A percentile compares a stretch with the other conserved stretches of the same genome.
These are phyloP conservation scores for Annona cherimola DNA, from an alignment of 164 flowering plant species.

Conservation along the genomic window DNA sequence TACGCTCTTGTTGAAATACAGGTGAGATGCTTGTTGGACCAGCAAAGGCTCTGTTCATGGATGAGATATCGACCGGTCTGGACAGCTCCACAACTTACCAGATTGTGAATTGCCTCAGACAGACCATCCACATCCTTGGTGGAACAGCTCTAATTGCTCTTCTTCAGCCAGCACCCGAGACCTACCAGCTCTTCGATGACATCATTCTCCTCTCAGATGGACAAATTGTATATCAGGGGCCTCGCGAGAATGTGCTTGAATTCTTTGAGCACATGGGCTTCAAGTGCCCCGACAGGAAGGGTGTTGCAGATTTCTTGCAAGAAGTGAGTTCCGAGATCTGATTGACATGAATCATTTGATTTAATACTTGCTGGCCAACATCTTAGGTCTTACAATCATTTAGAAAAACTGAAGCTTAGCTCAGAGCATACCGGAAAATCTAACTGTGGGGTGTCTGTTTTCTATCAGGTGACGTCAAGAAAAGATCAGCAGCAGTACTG, in stretches of 20 bases:
- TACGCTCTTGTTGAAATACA: constrained; percentile 6
- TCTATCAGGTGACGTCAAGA: constrained; percentile 50
- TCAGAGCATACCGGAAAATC: background rate
- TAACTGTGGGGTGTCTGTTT: background rate
- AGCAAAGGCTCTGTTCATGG: constrained; percentile 53
- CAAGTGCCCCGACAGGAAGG: constrained; percentile 54
- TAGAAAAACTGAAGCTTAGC: background rate
- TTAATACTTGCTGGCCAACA: background rate
- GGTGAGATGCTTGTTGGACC: constrained; percentile 63
- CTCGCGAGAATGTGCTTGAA: constrained; percentile 44
- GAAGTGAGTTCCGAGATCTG: constrained; percentile 27
- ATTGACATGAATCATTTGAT: background rate
- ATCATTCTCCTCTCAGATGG: constrained; percentile 53
- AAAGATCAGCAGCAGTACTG: constrained; percentile 67
- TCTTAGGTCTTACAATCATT: background rate
- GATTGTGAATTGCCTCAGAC: constrained; percentile 45
- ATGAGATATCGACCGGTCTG: constrained; percentile 55
- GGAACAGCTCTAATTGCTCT: constrained; percentile 43
- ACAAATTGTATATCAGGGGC: constrained; percentile 53
- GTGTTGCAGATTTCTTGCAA: constrained; percentile 53
- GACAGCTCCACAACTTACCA: constrained; percentile 54
- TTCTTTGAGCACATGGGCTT: constrained; percentile 53
- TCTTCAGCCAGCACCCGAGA: constrained; percentile 59
- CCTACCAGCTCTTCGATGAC: constrained; percentile 53
- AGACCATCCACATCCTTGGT: constrained; percentile 37